Evolutionary conservation across 352 stramenopile species (phyloP).

Genomic region (Discostella stelligera): DNA sequence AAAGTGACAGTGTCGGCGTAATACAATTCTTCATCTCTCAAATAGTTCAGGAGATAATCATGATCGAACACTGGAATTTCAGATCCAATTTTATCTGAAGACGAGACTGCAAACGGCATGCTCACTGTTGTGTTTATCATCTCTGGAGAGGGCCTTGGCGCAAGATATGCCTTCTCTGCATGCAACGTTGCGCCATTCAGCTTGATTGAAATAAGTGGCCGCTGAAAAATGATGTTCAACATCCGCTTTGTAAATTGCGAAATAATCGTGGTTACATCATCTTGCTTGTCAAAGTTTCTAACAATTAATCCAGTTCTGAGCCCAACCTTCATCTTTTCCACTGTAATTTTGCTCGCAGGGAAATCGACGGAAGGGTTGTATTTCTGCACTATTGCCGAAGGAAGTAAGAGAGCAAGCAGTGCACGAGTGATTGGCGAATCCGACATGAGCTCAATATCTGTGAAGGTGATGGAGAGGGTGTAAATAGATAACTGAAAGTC

Average conservation of each 20-base stretch:
- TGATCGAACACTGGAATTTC: slow-evolving; percentile 53
- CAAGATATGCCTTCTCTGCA: slow-evolving; percentile 60
- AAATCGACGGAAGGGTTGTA: slow-evolving; percentile 20
- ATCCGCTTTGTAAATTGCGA: slow-evolving; percentile 1
- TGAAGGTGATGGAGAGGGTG: slow-evolving; percentile 26
- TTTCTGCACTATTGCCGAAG: slow-evolving; percentile 30
- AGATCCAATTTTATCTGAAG: slow-evolving; percentile 6
- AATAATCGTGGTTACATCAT: not conserved
- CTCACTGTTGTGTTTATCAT: slow-evolving; percentile 2
- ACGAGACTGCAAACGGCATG: slow-evolving; percentile 16
- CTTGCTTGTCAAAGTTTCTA: not conserved
- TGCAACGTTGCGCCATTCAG: slow-evolving; percentile 39
- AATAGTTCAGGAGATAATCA: slow-evolving; percentile 28
- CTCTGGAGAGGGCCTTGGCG: slow-evolving; percentile 33
- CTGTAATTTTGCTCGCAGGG: slow-evolving; percentile 33
- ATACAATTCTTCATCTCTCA: slow-evolving; percentile 35
- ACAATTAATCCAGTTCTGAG: slow-evolving; percentile 16
- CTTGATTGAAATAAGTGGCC: slow-evolving; percentile 37
- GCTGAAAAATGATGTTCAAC: slow-evolving; percentile 17
- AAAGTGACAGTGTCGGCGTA: slow-evolving; percentile 47
- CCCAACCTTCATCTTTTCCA: slow-evolving; percentile 22
- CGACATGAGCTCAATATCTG: slow-evolving; percentile 19
- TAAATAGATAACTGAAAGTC: slow-evolving; percentile 18
- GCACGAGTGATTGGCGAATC: slow-evolving; percentile 26
- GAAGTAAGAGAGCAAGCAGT: slow-evolving; percentile 32